A percentile compares a stretch with the other conserved stretches of the same genome.
These are phyloP conservation scores for Apocynum venetum DNA, from an alignment of 257 asterid species.

Conservation along the genomic window DNA sequence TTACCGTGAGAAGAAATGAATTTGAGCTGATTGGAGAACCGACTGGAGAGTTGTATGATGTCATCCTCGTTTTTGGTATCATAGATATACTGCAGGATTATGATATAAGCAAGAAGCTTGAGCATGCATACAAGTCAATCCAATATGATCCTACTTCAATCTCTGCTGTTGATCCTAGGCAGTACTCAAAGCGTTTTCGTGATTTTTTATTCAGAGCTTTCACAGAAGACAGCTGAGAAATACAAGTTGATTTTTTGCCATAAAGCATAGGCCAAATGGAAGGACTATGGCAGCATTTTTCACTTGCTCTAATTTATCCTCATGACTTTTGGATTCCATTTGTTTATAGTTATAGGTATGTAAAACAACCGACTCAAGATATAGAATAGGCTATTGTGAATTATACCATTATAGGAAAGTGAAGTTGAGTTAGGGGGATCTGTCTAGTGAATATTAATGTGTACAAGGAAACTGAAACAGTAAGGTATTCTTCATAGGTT, in stretches of 20 bases:
- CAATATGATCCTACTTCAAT: constrained; percentile 87
- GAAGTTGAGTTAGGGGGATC: constrained; percentile 28
- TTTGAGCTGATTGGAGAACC: constrained; percentile 72
- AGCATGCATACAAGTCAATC: constrained; percentile 88
- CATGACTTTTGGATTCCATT: not conserved
- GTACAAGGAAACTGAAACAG: constrained; percentile 13
- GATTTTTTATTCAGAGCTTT: constrained; percentile 71
- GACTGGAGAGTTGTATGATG: constrained; percentile 75
- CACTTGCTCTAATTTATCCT: not conserved
- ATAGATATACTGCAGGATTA: constrained; percentile 88
- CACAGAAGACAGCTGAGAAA: constrained; percentile 50
- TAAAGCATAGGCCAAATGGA: constrained; percentile 7
- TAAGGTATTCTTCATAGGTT: not conserved
- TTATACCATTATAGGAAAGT: constrained; percentile 25
- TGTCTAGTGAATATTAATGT: constrained; percentile 12
- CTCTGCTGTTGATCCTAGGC: constrained; percentile 88
- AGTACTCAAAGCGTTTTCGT: constrained; percentile 73
- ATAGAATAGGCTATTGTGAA: constrained; percentile 33
- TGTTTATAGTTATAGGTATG: constrained; percentile 30
- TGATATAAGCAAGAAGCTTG: constrained; percentile 91
- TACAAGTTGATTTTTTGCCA: constrained; percentile 13
- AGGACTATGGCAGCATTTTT: constrained; percentile 10
- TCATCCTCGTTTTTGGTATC: constrained; percentile 71
- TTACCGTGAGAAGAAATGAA: constrained; percentile 46
- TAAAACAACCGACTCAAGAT: constrained; percentile 25